Evolutionary conservation across 495 filamentous ascomycete genomes (phyloP).

Genomic region (Friedmanniomyces endolithicus): DNA sequence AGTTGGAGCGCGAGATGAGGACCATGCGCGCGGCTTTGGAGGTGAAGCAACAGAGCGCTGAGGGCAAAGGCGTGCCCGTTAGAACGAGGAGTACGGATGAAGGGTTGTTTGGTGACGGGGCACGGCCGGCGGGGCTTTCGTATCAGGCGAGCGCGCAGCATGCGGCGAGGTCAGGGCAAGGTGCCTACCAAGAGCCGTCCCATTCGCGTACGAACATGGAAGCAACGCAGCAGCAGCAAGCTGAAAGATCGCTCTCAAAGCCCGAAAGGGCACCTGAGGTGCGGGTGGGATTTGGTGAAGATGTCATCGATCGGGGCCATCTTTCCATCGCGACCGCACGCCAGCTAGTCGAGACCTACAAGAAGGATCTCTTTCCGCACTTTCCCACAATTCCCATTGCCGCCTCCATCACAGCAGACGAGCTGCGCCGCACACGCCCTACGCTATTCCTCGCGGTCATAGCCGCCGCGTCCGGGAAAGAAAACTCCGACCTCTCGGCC

Average conservation of each 20-base stretch:
- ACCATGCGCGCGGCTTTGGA: slow-evolving; percentile 20
- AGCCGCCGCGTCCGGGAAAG: slow-evolving; percentile 35
- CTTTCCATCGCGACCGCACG: slow-evolving; percentile 36
- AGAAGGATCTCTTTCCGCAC: slow-evolving; percentile 32
- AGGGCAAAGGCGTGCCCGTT: not conserved
- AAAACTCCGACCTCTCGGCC: slow-evolving; percentile 34
- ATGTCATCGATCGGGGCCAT: slow-evolving; percentile 39
- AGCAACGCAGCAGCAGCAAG: not conserved
- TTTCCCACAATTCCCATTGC: slow-evolving; percentile 36
- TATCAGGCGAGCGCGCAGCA: not conserved
- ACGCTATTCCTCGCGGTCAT: slow-evolving; percentile 41
- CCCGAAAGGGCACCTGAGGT: not conserved
- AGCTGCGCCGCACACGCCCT: slow-evolving; percentile 36
- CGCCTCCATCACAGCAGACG: slow-evolving; percentile 29
- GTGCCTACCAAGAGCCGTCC: not conserved
- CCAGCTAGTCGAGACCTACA: slow-evolving; percentile 35
- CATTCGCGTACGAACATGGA: too few relatives aligned
- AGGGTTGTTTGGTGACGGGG: not conserved
- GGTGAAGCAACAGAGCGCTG: slow-evolving; percentile 22
- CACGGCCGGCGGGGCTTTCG: not conserved
- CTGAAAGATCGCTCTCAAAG: not conserved
- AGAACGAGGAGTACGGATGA: not conserved
- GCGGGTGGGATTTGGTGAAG: not conserved
- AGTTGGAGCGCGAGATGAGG: slow-evolving; percentile 17
- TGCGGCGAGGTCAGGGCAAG: not conserved